Percentiles rank a stretch among this genome's conserved stretches.
Evolutionary conservation across 768 basidiomycete species (phyloP).

Genomic region (Macrolepiota dolichaula): DNA sequence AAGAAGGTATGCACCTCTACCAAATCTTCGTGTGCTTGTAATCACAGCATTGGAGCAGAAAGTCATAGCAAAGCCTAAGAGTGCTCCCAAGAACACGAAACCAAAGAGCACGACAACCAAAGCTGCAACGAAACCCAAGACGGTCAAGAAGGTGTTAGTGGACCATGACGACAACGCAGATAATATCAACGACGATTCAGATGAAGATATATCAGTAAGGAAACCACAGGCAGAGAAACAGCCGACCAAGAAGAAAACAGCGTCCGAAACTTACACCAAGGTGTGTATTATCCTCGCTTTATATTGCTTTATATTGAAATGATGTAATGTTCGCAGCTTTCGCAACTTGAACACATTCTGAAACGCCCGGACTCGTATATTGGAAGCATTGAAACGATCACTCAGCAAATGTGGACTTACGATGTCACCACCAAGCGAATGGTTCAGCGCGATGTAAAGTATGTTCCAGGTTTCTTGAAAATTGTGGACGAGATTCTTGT

Average conservation of each 20-base stretch:
- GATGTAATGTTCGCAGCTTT: conserved; percentile 50
- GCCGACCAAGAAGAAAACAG: conserved; percentile 76
- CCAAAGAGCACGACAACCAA: background rate
- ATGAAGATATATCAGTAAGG: conserved; percentile 4
- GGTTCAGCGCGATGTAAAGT: conserved; percentile 78
- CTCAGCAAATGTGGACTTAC: conserved; percentile 91
- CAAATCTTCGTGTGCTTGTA: background rate
- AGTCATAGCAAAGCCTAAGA: conserved; percentile 30
- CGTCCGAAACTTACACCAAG: conserved; percentile 89
- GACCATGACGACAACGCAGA: conserved; percentile 65
- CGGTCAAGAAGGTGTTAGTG: conserved; percentile 29
- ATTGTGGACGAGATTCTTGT: conserved; percentile 99
- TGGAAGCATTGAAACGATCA: conserved; percentile 88
- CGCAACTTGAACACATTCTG: conserved; percentile 92
- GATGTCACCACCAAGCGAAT: conserved; percentile 83
- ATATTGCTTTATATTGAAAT: background rate
- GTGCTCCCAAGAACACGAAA: conserved; percentile 17
- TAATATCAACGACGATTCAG: conserved; percentile 33
- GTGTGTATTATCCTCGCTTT: conserved; percentile 34
- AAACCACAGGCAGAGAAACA: background rate
- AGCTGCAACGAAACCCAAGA: conserved; percentile 1
- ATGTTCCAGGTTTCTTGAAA: conserved; percentile 98
- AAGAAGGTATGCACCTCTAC: conserved; percentile 42
- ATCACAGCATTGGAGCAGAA: conserved; percentile 25
- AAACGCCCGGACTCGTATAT: conserved; percentile 95